Evolutionary conservation across 2,329 filamentous ascomycete genomes (phyloP).

Genomic region (Neonectria hederae): DNA sequence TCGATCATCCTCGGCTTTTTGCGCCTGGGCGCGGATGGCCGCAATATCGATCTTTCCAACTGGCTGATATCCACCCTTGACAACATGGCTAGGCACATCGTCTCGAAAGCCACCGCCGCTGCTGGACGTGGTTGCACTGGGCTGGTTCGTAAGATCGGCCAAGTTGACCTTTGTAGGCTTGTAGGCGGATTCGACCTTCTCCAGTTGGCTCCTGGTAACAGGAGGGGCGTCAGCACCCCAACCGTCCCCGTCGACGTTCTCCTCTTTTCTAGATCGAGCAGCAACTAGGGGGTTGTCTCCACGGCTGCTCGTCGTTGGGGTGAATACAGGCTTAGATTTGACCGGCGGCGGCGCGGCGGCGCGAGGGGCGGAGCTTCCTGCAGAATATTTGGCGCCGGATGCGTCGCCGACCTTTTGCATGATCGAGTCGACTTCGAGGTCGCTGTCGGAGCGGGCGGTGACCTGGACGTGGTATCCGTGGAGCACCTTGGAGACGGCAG

Average conservation of each 20-base stretch:
- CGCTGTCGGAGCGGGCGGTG: constrained; percentile 89
- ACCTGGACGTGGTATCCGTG: constrained; percentile 99
- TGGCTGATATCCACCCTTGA: constrained; percentile 90
- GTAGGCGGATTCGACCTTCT: constrained; percentile 93
- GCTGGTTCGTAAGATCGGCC: constrained; percentile 80
- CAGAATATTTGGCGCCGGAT: constrained; percentile 93
- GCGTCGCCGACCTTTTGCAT: constrained; percentile 94
- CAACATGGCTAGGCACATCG: constrained; percentile 67
- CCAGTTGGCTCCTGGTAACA: constrained; percentile 83
- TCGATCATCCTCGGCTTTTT: constrained; percentile 76
- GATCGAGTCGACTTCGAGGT: constrained; percentile 87
- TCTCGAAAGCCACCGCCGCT: constrained; percentile 60
- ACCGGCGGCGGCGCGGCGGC: constrained; percentile 72
- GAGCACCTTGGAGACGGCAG: constrained; percentile 88
- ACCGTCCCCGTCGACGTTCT: constrained; percentile 80
- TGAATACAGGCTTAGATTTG: constrained; percentile 91
- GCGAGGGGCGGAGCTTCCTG: constrained; percentile 65
- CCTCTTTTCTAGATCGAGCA: constrained; percentile 68
- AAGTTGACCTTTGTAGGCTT: constrained; percentile 96
- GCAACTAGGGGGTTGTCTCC: constrained; percentile 72
- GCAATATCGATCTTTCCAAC: constrained; percentile 98
- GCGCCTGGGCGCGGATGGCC: constrained; percentile 81
- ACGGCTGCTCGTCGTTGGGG: constrained; percentile 70
- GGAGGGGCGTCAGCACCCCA: constrained; percentile 97
- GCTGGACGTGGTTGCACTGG: constrained; percentile 68